A percentile compares a stretch with the other conserved stretches of the same genome.
These are phyloP conservation scores for Lentinula aciculospora DNA, from an alignment of 768 basidiomycete species.

Conservation along the genomic window DNA sequence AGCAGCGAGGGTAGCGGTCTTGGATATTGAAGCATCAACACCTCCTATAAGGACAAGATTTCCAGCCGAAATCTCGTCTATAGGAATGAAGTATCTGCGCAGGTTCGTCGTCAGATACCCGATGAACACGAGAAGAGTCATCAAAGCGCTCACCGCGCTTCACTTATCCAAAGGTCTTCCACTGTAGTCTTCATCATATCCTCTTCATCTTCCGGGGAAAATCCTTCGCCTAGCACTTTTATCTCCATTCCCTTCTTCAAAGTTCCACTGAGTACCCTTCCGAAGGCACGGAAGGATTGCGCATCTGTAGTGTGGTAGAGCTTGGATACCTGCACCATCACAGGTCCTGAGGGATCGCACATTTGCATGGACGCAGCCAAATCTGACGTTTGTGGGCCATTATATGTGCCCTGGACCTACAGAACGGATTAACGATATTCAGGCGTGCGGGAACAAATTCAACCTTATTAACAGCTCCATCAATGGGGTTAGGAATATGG, in stretches of 20 bases:
- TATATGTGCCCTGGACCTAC: slow-evolving; percentile 81
- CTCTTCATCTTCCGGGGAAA: slow-evolving; percentile 98
- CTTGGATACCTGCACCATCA: slow-evolving; percentile 92
- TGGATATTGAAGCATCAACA: slow-evolving; percentile 90
- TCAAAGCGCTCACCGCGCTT: slow-evolving; percentile 62
- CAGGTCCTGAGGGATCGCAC: slow-evolving; percentile 79
- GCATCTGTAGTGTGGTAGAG: slow-evolving; percentile 96
- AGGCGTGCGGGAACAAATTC: neutral
- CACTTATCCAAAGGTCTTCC: slow-evolving; percentile 86
- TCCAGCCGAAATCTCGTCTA: slow-evolving; percentile 84
- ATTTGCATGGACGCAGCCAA: slow-evolving; percentile 74
- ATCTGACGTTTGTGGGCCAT: slow-evolving; percentile 80
- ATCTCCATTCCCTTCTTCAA: slow-evolving; percentile 75
- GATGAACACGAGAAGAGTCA: neutral
- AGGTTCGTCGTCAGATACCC: neutral
- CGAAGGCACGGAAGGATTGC: slow-evolving; percentile 94
- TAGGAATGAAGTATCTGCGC: slow-evolving; percentile 81
- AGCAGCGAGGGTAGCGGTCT: slow-evolving; percentile 85
- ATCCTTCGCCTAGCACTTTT: slow-evolving; percentile 97
- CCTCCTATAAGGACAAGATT: slow-evolving; percentile 92
- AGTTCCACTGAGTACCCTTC: slow-evolving; percentile 90
- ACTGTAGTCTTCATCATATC: slow-evolving; percentile 86
- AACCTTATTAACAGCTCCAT: slow-evolving; percentile 58
- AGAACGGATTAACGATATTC: neutral
- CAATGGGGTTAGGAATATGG: slow-evolving; percentile 79